A percentile compares a stretch with the other conserved stretches of the same genome.
phyloP scores from a whole-genome alignment of 169 alveolate species.

The Babesia ovis region DNA sequence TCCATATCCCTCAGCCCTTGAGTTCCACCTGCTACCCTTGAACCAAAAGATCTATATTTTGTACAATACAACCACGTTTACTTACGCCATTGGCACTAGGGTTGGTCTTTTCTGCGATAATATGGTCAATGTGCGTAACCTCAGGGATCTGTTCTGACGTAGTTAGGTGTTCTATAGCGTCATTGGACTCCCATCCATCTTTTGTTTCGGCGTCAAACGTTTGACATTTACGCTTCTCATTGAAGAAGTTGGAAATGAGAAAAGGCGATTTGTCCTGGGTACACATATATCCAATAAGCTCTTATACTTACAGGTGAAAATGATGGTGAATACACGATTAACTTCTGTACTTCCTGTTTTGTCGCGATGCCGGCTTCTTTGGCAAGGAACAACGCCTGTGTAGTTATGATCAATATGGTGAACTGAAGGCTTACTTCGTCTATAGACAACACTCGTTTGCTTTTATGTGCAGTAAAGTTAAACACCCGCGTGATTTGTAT shows the following conservation, averaged over 20 bases:
- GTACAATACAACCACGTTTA: background rate
- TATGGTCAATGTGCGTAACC: slow-evolving; percentile 28
- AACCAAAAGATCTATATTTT: slow-evolving; percentile 68
- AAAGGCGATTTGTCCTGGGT: slow-evolving; percentile 76
- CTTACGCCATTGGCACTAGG: slow-evolving; percentile 45
- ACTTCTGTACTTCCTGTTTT: slow-evolving; percentile 74
- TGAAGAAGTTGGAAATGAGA: slow-evolving; percentile 73
- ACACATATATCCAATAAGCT: background rate
- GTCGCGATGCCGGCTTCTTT: slow-evolving; percentile 85
- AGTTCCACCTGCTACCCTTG: slow-evolving; percentile 76
- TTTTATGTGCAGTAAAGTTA: background rate
- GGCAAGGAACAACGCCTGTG: slow-evolving; percentile 82
- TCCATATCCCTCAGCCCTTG: slow-evolving; percentile 79
- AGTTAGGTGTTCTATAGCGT: slow-evolving; percentile 11
- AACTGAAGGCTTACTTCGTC: slow-evolving; percentile 40
- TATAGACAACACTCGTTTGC: slow-evolving; percentile 10
- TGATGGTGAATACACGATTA: slow-evolving; percentile 80
- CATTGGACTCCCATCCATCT: slow-evolving; percentile 14
- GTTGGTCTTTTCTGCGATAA: slow-evolving; percentile 42
- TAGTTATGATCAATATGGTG: background rate
- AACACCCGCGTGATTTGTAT: slow-evolving; percentile 2
- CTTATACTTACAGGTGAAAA: slow-evolving; percentile 72
- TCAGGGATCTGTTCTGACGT: slow-evolving; percentile 33
- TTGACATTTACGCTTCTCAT: slow-evolving; percentile 39
- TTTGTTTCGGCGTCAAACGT: slow-evolving; percentile 37